phyloP scores from a whole-genome alignment of 768 basidiomycete genomes.

The Pisolithus albus region DNA sequence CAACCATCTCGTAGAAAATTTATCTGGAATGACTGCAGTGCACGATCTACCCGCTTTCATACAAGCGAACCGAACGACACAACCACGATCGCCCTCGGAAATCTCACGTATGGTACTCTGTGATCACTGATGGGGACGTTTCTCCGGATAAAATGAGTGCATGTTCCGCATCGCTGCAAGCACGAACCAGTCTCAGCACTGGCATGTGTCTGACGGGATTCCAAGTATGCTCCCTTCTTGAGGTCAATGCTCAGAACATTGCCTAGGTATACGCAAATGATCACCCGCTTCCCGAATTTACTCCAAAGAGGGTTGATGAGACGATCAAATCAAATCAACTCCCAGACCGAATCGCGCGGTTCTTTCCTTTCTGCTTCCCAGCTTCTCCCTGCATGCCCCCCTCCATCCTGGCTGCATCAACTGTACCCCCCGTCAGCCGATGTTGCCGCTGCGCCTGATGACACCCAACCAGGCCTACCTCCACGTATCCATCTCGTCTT shows the following conservation, averaged over 20 bases:
- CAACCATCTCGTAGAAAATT: too few relatives aligned
- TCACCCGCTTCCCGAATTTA: conserved; percentile 48
- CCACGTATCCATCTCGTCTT: conserved; percentile 47
- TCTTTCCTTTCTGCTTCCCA: conserved; percentile 55
- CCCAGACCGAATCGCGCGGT: conserved; percentile 65
- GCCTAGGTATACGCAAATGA: conserved; percentile 44
- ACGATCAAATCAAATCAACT: conserved; percentile 63
- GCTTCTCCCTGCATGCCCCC: conserved; percentile 3
- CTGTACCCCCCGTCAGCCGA: conserved; percentile 5
- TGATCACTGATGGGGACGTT: too few relatives aligned
- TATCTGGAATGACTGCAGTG: too few relatives aligned
- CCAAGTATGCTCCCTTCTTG: too few relatives aligned
- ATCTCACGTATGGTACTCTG: too few relatives aligned
- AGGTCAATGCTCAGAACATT: not conserved
- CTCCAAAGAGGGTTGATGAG: conserved; percentile 73
- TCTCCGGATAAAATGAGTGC: not conserved
- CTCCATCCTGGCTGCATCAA: conserved; percentile 5
- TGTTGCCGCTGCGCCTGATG: not conserved
- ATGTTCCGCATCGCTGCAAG: too few relatives aligned
- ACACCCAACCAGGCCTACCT: conserved; percentile 45
- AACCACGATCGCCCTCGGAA: conserved; percentile 31
- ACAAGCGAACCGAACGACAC: conserved; percentile 41
- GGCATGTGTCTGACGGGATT: too few relatives aligned
- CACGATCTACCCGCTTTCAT: not conserved
- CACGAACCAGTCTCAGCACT: too few relatives aligned